Base-by-base conservation (phyloP, 805 yeast genomes). In the Metschnikowia shivogae region DNA sequence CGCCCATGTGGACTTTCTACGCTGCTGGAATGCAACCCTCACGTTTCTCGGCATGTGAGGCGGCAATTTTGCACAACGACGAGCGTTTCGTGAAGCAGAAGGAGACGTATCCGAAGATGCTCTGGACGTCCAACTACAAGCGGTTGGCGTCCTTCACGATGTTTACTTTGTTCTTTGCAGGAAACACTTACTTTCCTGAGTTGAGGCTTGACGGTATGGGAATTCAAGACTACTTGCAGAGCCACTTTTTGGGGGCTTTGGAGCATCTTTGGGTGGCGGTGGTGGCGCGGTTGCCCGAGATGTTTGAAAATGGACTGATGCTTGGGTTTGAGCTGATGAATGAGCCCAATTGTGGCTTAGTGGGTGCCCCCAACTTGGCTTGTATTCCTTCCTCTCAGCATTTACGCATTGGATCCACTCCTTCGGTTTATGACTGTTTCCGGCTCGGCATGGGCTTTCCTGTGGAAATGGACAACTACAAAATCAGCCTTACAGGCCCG, bases 1-100 rank as follows among this genome's bases (percentile, higher is more conserved):
- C 97, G 3, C 97, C 97, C 1, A 57, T 87, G 57, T 90, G 97
- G 97, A 89, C 97, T 0, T 61, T 89, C 4, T 82, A 86, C 58
- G 90, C 93, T 20, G 95, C 92, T 2, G 97, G 97, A 1, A 66
- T 90, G 39, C 79, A 90, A 45, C 96, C 96, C 0, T 69, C 61
- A n/a, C 63, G 77, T n/a, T 87, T 93, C 56, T 64, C 75, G 1
- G 71, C 53, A 2, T 86, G 93, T 4, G 87, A 85, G 47, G 95
- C 96, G 1, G 92, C 97, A 0, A 62, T 87, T 29, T 60, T 89
- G 17, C 96, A 90, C 60, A 82, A 85, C 54, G 67, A 69, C 36
- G 49, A 60, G 5, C 47, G 66, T 26, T 70, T 57, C 45, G 61
- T 59, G n/a, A 28, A 31, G n/a, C 29, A 13, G 73, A 70, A 59